Evolutionary conservation across 108 stramenopile species (phyloP), one percentile per base, ranked within the genome.

Genomic region (Pseudonitzschia multiseries): DNA sequence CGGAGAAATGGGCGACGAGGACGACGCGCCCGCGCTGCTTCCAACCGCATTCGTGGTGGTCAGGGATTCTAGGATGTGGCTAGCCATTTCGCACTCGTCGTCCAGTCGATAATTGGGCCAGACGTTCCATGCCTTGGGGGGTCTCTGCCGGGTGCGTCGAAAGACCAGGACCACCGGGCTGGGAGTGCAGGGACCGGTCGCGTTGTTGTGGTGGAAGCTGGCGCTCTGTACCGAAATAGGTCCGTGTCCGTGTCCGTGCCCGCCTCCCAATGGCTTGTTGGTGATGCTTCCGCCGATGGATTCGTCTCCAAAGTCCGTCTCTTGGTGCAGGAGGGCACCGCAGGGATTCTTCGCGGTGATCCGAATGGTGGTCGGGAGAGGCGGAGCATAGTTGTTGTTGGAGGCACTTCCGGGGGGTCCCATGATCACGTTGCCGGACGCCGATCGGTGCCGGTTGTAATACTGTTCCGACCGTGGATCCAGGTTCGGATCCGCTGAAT

Each of bases 51-150:
- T 4, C 32, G 65, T 44, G 0, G 42, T 32, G 17, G 77, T 70
- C 32, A 78, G 33, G 22, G 57, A 52, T 20, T 60, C 24, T 8
- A 78, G 26, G 36, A 78, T 78, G 22, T 78, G 46, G 54, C 64
- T 67, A 0, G 94, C 92, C 24, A 90, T 81, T 79, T 93, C 94
- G 69, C 90, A 92, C 75, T 95, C 94, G 79, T 95, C 94, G 79
- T 95, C 94, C 75, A 95, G 74, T 57, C 94, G 83, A 71, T 90
- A 94, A 32, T 79, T 78, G 69, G 88, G 70, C 69, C 71, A 69
- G 46, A 69, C 59, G 44, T 51, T 71, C 56, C 68, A 43, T 6
- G 69, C 68, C 21, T 50, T 64, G 12, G 53, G 20, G 17, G 73
- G 79, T 29, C 84, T 77, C 68, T 92, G 91, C 29, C 86, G 81